Base-by-base conservation (phyloP, 306 rosid genomes). In the Dryas drummondii region DNA sequence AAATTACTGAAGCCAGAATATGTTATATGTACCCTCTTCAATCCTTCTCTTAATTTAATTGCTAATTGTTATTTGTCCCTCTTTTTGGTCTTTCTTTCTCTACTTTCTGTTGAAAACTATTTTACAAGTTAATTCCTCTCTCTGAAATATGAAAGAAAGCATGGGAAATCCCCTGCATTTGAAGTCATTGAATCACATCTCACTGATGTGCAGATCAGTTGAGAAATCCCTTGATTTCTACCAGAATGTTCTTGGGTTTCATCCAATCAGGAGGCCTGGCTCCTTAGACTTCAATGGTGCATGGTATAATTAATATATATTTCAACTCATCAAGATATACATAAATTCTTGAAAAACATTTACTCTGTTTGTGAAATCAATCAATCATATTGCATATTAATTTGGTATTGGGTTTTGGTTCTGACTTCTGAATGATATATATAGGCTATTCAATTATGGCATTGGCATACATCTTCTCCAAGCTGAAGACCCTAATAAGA, bases 401-500 rank as follows among this genome's bases (percentile, higher is more conserved):
- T 69, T 44, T 66, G 49, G 6, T 49, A 49, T 66, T 76, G 58
- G 46, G 49, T 63, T n/a, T 26, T 79, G 61, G 14, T 51, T 41
- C 40, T 62, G 9, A 14, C 45, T 6, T 44, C 40, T 46, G 3
- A 27, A 32, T 27, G 16, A 5, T 60, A 1, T 2, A 54, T 2
- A 54, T 50, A 93, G 98, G 98, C 77, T 91, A 73, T 89, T 82
- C 81, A 91, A 84, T 71, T 85, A 86, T 80, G 94, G 97, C 32
- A 83, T 93, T 72, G 98, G 97, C 50, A 86, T 93, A 73, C 98
- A 88, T 80, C 91, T 87, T 9, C 88, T 91, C 47, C 96, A 92
- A 81, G 81, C 90, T 66, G 90, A 86, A 72, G 82, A 88, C 37
- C 87, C 92, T 37, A 77, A 82, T 44, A 63, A 68, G 58, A 74